phyloP scores from a whole-genome alignment of 768 basidiomycete genomes.

The Lactarius indigo region DNA sequence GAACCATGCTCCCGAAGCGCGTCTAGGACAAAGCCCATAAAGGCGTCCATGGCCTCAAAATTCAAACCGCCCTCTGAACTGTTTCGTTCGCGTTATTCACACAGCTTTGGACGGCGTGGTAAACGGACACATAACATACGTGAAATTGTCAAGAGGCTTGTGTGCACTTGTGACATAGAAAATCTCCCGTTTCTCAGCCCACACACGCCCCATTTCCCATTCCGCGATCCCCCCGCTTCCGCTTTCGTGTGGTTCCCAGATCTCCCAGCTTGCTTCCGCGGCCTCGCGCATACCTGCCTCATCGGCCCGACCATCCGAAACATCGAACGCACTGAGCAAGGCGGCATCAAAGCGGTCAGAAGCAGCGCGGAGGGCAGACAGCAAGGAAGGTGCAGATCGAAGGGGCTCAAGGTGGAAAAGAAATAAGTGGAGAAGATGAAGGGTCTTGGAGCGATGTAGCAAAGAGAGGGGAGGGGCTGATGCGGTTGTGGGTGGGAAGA shows the following conservation, averaged over 20 bases:
- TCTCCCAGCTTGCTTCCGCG: slow-evolving; percentile 82
- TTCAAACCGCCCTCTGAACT: slow-evolving; percentile 48
- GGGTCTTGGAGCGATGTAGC: slow-evolving; percentile 38
- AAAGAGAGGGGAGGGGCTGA: slow-evolving; percentile 40
- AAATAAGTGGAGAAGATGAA: slow-evolving; percentile 72
- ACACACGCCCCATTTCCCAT: slow-evolving; percentile 93
- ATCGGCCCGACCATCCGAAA: slow-evolving; percentile 70
- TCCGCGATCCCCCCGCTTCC: slow-evolving; percentile 40
- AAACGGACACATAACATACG: slow-evolving; percentile 41
- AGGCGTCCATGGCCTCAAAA: slow-evolving; percentile 92
- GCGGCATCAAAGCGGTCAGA: slow-evolving; percentile 87
- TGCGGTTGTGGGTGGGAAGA: slow-evolving; percentile 37
- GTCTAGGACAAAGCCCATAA: slow-evolving; percentile 66
- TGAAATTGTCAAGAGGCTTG: slow-evolving; percentile 80
- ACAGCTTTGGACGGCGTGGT: background rate
- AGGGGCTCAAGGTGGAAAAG: slow-evolving; percentile 78
- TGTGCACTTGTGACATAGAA: slow-evolving; percentile 84
- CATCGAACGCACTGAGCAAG: slow-evolving; percentile 84
- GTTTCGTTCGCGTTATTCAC: slow-evolving; percentile 10
- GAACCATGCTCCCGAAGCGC: slow-evolving; percentile 73
- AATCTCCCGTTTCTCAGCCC: slow-evolving; percentile 93
- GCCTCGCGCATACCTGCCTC: slow-evolving; percentile 77
- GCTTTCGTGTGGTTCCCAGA: slow-evolving; percentile 49
- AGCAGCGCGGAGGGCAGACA: slow-evolving; percentile 65
- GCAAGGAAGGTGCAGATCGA: slow-evolving; percentile 57